Conservation (phyloP, 305 asterid species). For the Rubia peregrina region DNA sequence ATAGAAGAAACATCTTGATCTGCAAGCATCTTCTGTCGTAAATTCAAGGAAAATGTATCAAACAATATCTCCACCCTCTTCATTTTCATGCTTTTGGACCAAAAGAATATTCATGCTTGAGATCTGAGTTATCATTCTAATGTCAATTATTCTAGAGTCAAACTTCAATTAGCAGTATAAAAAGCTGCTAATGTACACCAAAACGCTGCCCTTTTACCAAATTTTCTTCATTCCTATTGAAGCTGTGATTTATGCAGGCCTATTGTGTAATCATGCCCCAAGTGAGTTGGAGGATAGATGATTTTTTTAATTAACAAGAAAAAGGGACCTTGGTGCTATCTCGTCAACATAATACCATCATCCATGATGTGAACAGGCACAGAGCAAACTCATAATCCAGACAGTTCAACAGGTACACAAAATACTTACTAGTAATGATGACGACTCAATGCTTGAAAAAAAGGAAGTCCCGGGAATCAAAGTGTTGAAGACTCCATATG, state of each 20-base stretch:
- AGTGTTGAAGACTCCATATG: slow-evolving; percentile 59
- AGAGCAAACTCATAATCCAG: slow-evolving; percentile 14
- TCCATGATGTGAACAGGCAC: not conserved
- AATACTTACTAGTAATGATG: slow-evolving; percentile 68
- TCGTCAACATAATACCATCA: not conserved
- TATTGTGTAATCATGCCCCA: too few species aligned
- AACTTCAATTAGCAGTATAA: not conserved
- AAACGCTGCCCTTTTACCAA: not conserved
- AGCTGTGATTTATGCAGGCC: not conserved
- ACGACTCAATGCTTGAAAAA: slow-evolving; percentile 73
- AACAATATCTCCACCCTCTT: not conserved
- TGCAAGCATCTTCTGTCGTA: not conserved
- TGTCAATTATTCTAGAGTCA: not conserved
- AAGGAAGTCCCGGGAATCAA: slow-evolving; percentile 75
- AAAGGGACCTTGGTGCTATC: not conserved
- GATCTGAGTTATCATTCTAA: not conserved
- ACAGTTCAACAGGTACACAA: slow-evolving; percentile 8
- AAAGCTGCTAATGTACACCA: not conserved
- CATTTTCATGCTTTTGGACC: not conserved
- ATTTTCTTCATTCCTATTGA: not conserved
- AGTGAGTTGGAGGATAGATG: not conserved
- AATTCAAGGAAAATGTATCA: not conserved
- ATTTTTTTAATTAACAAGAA: not conserved
- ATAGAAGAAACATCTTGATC: not conserved
- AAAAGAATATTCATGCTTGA: not conserved